Conservation (phyloP, 2,329 filamentous ascomycete species). For the Claviceps spartinae region DNA sequence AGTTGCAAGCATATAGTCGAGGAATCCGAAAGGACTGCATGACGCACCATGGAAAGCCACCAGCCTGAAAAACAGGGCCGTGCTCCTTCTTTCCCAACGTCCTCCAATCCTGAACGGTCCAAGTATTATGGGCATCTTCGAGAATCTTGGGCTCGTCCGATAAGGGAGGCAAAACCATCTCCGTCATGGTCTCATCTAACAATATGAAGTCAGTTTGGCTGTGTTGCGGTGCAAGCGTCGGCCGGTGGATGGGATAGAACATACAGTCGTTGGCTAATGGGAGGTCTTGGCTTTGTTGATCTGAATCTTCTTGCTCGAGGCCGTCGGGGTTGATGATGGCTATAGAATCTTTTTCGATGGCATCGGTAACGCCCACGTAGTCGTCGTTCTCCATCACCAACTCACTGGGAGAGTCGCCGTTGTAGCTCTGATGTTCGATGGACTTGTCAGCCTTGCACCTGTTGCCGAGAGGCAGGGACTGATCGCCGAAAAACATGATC, state of each 20-base stretch:
- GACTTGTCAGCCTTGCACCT: constrained; percentile 14
- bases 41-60: constrained; percentile 70
- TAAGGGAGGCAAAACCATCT: constrained; percentile 59
- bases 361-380: constrained; percentile 35
- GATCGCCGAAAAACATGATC: constrained; percentile 12
- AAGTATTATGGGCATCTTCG: constrained; percentile 64
- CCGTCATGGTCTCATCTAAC: constrained; percentile 72
- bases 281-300: constrained; percentile 30
- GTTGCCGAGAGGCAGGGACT: constrained; percentile 9
- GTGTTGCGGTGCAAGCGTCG: neutral
- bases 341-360: constrained; percentile 36
- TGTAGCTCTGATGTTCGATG: constrained; percentile 30
- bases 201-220: neutral
- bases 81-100: constrained; percentile 65
- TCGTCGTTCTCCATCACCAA: constrained; percentile 44
- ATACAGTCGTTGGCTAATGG: constrained; percentile 40
- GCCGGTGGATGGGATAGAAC: constrained; percentile 14
- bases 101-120: constrained; percentile 79
- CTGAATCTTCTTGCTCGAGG: constrained; percentile 30
- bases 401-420: constrained; percentile 41
- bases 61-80: constrained; percentile 77
- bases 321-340: constrained; percentile 42
- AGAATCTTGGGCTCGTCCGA: constrained; percentile 65
- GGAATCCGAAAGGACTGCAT: neutral
- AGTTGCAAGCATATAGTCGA: neutral